Evolutionary conservation across 2,329 filamentous ascomycete species (phyloP).

Genomic region (Trichothecium sympodiale): DNA sequence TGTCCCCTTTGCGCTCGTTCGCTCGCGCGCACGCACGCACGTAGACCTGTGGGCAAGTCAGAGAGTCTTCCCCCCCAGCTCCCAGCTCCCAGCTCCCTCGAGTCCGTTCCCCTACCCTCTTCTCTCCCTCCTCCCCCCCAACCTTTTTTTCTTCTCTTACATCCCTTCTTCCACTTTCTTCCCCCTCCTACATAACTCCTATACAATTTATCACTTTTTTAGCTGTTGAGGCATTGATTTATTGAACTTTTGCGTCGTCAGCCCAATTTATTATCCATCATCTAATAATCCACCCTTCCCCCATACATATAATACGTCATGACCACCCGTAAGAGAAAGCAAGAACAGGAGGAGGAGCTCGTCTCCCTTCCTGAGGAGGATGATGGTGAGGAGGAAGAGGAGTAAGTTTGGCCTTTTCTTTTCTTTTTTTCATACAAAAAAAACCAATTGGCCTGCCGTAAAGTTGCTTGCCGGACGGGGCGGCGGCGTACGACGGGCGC

Average conservation of each 20-base stretch:
- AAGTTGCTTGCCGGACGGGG: conserved; percentile 1
- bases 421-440: not conserved
- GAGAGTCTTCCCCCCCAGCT: not conserved
- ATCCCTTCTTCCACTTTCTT: conserved; percentile 6
- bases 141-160: conserved; percentile 3
- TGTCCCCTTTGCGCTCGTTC: too few species aligned
- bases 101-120: not conserved
- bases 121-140: conserved; percentile 8
- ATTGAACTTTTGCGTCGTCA: not conserved
- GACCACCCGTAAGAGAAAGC: conserved; percentile 43
- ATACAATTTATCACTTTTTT: conserved; percentile 4
- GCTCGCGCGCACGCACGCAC: too few species aligned
- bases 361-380: conserved; percentile 41
- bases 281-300: conserved; percentile 3
- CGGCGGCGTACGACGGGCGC: not conserved
- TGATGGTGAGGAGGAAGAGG: conserved; percentile 41
- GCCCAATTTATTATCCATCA: not conserved
- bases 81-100: conserved; percentile 5
- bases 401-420: conserved; percentile 27
- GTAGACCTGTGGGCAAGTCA: too few species aligned
- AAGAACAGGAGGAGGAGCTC: conserved; percentile 46
- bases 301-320: conserved; percentile 18
- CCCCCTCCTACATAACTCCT: conserved; percentile 8
- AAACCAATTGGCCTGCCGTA: conserved; percentile 3
- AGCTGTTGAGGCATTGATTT: not conserved